phyloP scores from a whole-genome alignment of 768 basidiomycete genomes.

The Phaeolepiota aurea region DNA sequence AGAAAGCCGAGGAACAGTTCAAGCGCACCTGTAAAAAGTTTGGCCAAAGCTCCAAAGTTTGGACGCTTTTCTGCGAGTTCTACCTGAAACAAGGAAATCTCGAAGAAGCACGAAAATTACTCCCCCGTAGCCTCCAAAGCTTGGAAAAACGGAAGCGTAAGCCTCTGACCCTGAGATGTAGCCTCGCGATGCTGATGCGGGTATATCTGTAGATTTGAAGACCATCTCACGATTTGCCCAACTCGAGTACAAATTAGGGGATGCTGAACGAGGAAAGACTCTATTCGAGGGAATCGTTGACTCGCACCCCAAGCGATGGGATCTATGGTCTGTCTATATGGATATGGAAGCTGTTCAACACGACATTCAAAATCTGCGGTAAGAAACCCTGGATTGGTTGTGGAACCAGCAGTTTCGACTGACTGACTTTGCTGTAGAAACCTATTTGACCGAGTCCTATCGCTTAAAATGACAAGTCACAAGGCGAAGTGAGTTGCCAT shows the following conservation, averaged over 20 bases:
- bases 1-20: conserved; percentile 94
- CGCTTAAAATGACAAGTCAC: conserved; percentile 85
- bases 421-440: conserved; percentile 37
- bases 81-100: conserved; percentile 65
- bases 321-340: conserved; percentile 94
- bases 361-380: conserved; percentile 78
- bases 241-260: conserved; percentile 90
- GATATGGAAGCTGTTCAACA: conserved; percentile 86
- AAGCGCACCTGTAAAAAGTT: conserved; percentile 91
- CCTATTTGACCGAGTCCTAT: conserved; percentile 79
- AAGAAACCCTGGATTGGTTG: conserved; percentile 10
- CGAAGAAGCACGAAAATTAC: conserved; percentile 76
- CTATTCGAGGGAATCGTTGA: conserved; percentile 95
- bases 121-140: conserved; percentile 84
- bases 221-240: conserved; percentile 94
- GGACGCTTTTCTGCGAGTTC: conserved; percentile 84
- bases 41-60: conserved; percentile 85
- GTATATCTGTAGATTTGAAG: conserved; percentile 64
- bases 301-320: conserved; percentile 91
- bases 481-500: conserved; percentile 79
- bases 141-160: conserved; percentile 90
- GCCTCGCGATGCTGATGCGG: neutral
- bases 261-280: conserved; percentile 90
- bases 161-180: conserved; percentile 22
- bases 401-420: conserved; percentile 1